These are phyloP conservation scores for Lojkania enalia DNA, from an alignment of 2,329 filamentous ascomycete genomes.

Conservation along the genomic window DNA sequence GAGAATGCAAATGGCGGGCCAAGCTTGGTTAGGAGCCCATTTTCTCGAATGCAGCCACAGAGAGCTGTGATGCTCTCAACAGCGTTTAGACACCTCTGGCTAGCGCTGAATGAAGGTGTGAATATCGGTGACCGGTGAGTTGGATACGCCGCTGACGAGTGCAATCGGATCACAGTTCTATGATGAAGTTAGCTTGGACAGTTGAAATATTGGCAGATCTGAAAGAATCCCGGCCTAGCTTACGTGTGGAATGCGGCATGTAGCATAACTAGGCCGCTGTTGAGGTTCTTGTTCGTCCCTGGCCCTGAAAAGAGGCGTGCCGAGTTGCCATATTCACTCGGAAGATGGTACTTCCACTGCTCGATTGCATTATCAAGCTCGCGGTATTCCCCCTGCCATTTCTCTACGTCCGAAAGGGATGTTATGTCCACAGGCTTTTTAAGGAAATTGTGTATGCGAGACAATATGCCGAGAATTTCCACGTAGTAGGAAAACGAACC, in stretches of 20 bases:
- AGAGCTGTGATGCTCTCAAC: slow-evolving; percentile 72
- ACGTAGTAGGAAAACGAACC: slow-evolving; percentile 90
- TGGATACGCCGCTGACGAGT: slow-evolving; percentile 90
- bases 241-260: slow-evolving; percentile 87
- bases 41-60: slow-evolving; percentile 74
- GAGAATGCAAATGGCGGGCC: slow-evolving; percentile 92
- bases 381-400: slow-evolving; percentile 86
- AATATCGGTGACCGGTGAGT: slow-evolving; percentile 88
- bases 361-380: slow-evolving; percentile 79
- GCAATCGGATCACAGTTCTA: slow-evolving; percentile 80
- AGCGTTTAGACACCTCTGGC: slow-evolving; percentile 78
- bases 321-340: slow-evolving; percentile 82
- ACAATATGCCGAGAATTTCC: slow-evolving; percentile 84
- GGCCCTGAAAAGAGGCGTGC: slow-evolving; percentile 68
- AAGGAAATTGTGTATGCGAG: slow-evolving; percentile 84
- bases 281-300: slow-evolving; percentile 68
- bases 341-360: slow-evolving; percentile 81
- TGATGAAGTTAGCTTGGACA: slow-evolving; percentile 22
- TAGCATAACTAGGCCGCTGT: slow-evolving; percentile 87
- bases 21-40: slow-evolving; percentile 75
- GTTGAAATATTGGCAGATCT: slow-evolving; percentile 11
- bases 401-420: slow-evolving; percentile 79
- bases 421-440: slow-evolving; percentile 90
- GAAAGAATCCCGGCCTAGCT: slow-evolving; percentile 29
- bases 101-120: slow-evolving; percentile 83